Percentiles rank a stretch among this genome's conserved stretches.
These are phyloP conservation scores for Catharanthus roseus DNA, from an alignment of 257 asterid genomes.

Conservation along the genomic window DNA sequence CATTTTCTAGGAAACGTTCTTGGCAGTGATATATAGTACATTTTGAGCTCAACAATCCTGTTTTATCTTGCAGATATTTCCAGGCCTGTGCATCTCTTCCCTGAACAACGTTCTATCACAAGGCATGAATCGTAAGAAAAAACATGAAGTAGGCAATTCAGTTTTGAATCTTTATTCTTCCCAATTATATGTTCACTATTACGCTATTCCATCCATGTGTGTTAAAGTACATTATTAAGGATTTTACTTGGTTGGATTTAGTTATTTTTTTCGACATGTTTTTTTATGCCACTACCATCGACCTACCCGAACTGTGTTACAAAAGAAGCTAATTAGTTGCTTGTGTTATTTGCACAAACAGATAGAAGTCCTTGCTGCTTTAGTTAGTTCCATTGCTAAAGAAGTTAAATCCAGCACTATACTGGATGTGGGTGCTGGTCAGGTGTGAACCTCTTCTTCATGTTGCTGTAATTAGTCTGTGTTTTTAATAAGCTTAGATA, in stretches of 20 bases:
- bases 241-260: background rate
- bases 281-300: background rate
- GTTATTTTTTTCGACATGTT: background rate
- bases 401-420: constrained; percentile 50
- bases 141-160: constrained; percentile 68
- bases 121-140: constrained; percentile 95
- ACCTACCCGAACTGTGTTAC: background rate
- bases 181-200: background rate
- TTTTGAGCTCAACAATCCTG: constrained; percentile 4
- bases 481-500: background rate
- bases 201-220: background rate
- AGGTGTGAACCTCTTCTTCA: constrained; percentile 38
- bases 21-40: background rate
- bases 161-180: background rate
- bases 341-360: constrained; percentile 27
- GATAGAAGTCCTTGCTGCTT: constrained; percentile 76
- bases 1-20: background rate
- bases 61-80: constrained; percentile 53
- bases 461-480: background rate
- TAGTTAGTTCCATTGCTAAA: constrained; percentile 50
- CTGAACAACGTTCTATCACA: constrained; percentile 67
- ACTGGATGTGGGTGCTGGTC: constrained; percentile 92
- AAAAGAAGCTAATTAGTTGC: background rate
- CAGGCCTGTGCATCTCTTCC: constrained; percentile 42
- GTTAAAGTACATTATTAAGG: background rate